Evolutionary conservation across 371 early-diverging fungal genomes (phyloP), one percentile per base, ranked within the genome.

Genomic region (Mortierella sp.): DNA sequence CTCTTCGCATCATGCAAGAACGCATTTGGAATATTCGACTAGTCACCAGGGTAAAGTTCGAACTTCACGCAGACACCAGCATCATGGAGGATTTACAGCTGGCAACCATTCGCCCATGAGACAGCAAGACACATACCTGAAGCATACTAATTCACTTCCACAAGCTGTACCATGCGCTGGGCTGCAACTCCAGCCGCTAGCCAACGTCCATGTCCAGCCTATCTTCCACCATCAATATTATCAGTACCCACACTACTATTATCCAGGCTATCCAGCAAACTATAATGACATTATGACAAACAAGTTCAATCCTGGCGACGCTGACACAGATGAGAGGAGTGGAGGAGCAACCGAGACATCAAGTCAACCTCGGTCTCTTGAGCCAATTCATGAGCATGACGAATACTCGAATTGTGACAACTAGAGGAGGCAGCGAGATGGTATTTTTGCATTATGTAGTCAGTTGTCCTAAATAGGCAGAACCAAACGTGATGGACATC

Each of bases 171-270:
- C 40, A 10, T 10, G 47, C 17, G 17, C 47, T 17, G 47, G n/a
- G 15, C 53, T 23, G 3, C 61, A 59, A n/a, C 49, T 23, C 29
- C 31, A 31, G 32, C n/a, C 9, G 22, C 54, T 29, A 34, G 8
- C 28, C 13, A 8, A 31, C 2, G 60, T 42, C 13, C 62, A 62
- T 43, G 40, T n/a, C 3, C 68, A 68, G 10, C 45, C 55, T 5
- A 54, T 55, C n/a, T 23, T 10, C 22, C 62, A 62, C 12, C 69
- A 64, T 17, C 64, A 68, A 19, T 34, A 61, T 19, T 61, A 42
- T 29, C 68, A 61, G 23, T 53, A 68, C 31, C 49, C 68, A 13
- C 64, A 64, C 37, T 70, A 57, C 40, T 70, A 70, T 53, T 53
- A 59, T 34, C 70, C 70, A 2, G 70, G 70, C 35, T 51, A 64